Percentiles rank a stretch among this genome's conserved stretches.
phyloP scores from a whole-genome alignment of 116 monocot genomes.

The Trichopus zeylanicus region DNA sequence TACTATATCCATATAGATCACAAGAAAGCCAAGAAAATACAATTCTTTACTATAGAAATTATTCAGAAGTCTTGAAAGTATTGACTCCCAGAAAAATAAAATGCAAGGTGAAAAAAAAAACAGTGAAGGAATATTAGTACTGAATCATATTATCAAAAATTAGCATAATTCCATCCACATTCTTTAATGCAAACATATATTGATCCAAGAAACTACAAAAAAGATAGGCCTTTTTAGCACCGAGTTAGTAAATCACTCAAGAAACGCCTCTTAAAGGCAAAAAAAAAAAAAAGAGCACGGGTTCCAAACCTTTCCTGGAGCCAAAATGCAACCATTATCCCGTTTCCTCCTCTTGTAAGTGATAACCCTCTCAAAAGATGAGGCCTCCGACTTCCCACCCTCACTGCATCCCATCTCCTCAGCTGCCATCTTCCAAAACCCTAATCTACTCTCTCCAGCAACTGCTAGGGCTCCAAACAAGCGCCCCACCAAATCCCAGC shows the following conservation, averaged over 20 bases:
- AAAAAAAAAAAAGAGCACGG: background rate
- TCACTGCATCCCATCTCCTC: background rate
- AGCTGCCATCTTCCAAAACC: background rate
- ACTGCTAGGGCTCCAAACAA: background rate
- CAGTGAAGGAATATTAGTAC: no score
- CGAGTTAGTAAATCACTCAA: no score
- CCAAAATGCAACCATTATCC: background rate
- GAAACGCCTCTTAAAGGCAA: background rate
- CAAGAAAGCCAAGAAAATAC: no score
- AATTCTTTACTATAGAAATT: no score
- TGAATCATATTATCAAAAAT: no score
- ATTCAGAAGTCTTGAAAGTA: no score
- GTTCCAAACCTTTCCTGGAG: background rate
- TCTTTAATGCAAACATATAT: no score
- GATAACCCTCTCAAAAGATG: constrained; percentile 2
- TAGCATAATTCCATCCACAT: no score
- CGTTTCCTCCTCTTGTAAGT: constrained; percentile 8
- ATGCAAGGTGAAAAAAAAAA: no score
- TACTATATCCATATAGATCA: no score
- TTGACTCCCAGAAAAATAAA: no score
- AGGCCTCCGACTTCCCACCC: background rate
- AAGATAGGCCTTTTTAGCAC: no score
- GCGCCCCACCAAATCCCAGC: background rate
- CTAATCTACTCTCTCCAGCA: background rate
- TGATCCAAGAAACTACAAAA: background rate